Conservation (phyloP, 208 protist genomes). For the Angomonas deanei region DNA sequence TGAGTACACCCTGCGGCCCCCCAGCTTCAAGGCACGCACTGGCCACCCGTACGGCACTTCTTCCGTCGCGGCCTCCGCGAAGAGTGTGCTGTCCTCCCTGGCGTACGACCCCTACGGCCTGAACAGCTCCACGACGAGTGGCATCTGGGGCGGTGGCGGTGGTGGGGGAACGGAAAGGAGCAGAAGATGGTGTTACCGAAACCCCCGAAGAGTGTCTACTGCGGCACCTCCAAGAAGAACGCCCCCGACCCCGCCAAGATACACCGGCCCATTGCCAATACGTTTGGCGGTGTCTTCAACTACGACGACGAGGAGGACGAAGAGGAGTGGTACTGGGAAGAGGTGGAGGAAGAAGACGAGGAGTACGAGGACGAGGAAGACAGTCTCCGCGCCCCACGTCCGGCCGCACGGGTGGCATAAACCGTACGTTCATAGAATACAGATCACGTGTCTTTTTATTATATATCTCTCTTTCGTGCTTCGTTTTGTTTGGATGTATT, state of each 20-base stretch:
- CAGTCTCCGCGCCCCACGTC: background rate
- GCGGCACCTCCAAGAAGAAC: conserved; percentile 13
- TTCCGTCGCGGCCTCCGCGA: background rate
- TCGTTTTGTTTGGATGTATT: no score
- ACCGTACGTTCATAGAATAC: no score
- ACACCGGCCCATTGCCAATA: conserved; percentile 28
- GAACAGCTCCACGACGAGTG: conserved; percentile 1
- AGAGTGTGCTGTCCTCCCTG: conserved; percentile 3
- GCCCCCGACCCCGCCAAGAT: conserved; percentile 28
- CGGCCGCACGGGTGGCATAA: background rate
- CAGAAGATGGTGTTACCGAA: background rate
- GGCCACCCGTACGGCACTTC: background rate
- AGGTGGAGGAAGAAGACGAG: conserved; percentile 22
- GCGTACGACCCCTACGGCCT: conserved; percentile 15
- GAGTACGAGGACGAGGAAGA: conserved; percentile 14
- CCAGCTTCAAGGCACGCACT: background rate
- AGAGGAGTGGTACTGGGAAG: conserved; percentile 31
- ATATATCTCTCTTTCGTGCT: no score
- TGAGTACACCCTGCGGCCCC: background rate
- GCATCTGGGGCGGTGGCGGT: background rate
- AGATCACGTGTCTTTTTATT: no score
- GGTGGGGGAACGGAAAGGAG: no score
- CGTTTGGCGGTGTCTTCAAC: conserved; percentile 23
- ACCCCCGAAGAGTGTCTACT: conserved; percentile 13
- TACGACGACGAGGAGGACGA: conserved; percentile 23